Conservation (phyloP, 139 green algal species). For the Chlamydomonas schloesseri region DNA sequence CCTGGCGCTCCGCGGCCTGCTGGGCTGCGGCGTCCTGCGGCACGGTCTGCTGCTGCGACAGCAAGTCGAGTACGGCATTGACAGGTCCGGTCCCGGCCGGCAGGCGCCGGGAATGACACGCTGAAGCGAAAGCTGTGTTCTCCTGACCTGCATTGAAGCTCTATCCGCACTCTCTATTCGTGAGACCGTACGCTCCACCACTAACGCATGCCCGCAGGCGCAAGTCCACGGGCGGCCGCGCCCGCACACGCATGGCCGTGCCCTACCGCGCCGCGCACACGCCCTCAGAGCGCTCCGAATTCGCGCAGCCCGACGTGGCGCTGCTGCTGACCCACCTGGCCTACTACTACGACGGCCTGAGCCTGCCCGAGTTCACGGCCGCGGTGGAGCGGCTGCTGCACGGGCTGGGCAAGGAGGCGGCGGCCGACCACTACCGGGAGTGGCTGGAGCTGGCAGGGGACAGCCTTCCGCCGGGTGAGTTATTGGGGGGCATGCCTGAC, state of each 20-base stretch:
- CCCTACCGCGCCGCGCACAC: constrained; percentile 59
- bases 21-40: constrained; percentile 55
- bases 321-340: constrained; percentile 58
- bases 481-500: no score
- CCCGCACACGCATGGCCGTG: constrained; percentile 63
- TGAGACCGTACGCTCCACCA: no score
- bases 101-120: no score
- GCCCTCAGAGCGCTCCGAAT: constrained; percentile 66
- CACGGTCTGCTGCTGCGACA: constrained; percentile 61
- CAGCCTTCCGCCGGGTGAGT: neutral
- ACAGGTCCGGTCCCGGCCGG: no score
- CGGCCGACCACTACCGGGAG: constrained; percentile 43
- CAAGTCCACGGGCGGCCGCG: constrained; percentile 32
- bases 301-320: constrained; percentile 68
- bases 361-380: constrained; percentile 35
- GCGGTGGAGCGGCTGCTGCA: constrained; percentile 4
- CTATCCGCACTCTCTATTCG: no score
- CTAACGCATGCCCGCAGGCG: no score
- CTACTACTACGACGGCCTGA: constrained; percentile 70
- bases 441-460: constrained; percentile 52
- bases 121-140: no score
- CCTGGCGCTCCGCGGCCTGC: constrained; percentile 63
- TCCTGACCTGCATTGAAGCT: no score
- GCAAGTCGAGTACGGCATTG: constrained; percentile 57
- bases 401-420: constrained; percentile 48